phyloP scores from a whole-genome alignment of 2,329 filamentous ascomycete genomes.

The Clonostachys solani region DNA sequence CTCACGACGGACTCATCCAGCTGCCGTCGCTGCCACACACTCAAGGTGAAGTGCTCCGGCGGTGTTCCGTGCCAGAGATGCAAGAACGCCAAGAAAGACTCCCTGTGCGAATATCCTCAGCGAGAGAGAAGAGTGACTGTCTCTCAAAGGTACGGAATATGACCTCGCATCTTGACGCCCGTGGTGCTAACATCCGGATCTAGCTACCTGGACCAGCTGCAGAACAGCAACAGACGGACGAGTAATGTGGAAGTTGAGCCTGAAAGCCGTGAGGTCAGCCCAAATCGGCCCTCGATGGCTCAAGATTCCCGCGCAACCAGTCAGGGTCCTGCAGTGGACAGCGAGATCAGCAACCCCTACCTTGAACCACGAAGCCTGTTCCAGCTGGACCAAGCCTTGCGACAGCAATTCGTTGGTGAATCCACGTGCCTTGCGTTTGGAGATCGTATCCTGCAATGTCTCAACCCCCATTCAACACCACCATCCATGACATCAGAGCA shows the following conservation, averaged over 20 bases:
- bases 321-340: constrained; percentile 1
- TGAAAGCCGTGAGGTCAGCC: not conserved
- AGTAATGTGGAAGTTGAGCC: not conserved
- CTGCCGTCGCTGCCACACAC: constrained; percentile 7
- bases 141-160: constrained; percentile 3
- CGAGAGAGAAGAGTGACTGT: constrained; percentile 5
- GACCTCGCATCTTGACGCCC: not conserved
- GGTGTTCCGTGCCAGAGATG: constrained; percentile 6
- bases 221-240: constrained; percentile 1
- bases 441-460: constrained; percentile 7
- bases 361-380: constrained; percentile 4
- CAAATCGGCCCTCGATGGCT: not conserved
- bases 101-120: constrained; percentile 4
- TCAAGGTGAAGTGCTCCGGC: constrained; percentile 8
- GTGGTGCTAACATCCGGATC: not conserved
- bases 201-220: constrained; percentile 5
- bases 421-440: constrained; percentile 7
- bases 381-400: constrained; percentile 4
- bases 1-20: not conserved
- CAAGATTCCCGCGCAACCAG: constrained; percentile 4
- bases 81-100: constrained; percentile 3
- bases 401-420: constrained; percentile 7
- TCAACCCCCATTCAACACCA: constrained; percentile 4
- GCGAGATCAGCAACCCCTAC: constrained; percentile 5
- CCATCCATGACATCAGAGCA: not conserved